These are phyloP conservation scores for Vaccinium corymbosum DNA, from an alignment of 148 eudicot species.

Conservation along the genomic window DNA sequence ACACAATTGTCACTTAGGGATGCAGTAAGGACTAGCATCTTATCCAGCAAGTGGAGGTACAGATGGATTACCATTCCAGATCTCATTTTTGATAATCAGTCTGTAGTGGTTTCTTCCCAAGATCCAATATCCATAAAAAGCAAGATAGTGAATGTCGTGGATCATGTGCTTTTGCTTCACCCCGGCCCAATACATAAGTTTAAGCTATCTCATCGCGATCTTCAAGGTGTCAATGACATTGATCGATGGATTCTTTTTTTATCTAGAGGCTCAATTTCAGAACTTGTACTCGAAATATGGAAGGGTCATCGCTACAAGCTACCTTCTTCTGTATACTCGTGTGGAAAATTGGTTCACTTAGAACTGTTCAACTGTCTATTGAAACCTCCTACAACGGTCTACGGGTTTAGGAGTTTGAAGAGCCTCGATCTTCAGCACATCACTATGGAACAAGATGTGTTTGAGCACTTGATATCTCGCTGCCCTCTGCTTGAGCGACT, in stretches of 20 bases:
- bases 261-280: slow-evolving; percentile 57
- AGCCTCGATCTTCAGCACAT: slow-evolving; percentile 91
- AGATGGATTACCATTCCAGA: slow-evolving; percentile 67
- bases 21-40: slow-evolving; percentile 66
- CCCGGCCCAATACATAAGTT: slow-evolving; percentile 61
- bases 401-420: slow-evolving; percentile 61
- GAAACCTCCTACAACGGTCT: slow-evolving; percentile 43
- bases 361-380: slow-evolving; percentile 76
- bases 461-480: slow-evolving; percentile 52
- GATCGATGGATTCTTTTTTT: slow-evolving; percentile 79
- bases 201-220: slow-evolving; percentile 77
- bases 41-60: slow-evolving; percentile 76
- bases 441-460: slow-evolving; percentile 66
- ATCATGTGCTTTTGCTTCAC: slow-evolving; percentile 74
- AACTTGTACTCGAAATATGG: slow-evolving; percentile 82
- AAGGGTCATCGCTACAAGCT: slow-evolving; percentile 82
- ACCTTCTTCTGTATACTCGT: slow-evolving; percentile 60
- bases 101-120: slow-evolving; percentile 47
- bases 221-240: slow-evolving; percentile 72
- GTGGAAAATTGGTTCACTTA: slow-evolving; percentile 55
- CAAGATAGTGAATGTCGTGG: slow-evolving; percentile 63
- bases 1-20: slow-evolving; percentile 60
- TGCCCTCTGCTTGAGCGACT: slow-evolving; percentile 74
- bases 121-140: slow-evolving; percentile 48
- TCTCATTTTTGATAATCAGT: slow-evolving; percentile 70